Base-by-base conservation (phyloP, 192 early-diverging fungal species). In the Diversispora eburnea region DNA sequence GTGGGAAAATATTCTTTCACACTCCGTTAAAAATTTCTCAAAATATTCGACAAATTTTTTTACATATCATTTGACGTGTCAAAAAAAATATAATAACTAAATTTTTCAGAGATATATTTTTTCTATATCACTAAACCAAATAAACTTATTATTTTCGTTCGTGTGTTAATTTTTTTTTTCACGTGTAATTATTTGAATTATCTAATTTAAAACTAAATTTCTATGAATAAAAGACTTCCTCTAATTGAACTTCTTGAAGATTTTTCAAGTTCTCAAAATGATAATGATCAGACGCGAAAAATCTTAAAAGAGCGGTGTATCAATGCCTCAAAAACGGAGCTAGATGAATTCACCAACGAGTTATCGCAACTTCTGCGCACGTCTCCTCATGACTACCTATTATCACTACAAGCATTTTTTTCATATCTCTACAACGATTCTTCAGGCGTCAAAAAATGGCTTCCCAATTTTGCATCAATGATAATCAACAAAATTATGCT, bases 181-280 rank as follows among this genome's bases (percentile, higher is more conserved):
- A 33, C 25, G 25, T 33, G 25, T 33, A 33, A 33, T 33, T 33
- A 33, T 33, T 1, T 33, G 25, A 33, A 33, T 33, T 33, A 33
- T 33, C 25, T 2, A 33, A 33, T 33, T 33, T 33, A 1, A 33
- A 33, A 33, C 25, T 33, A 1, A 33, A 33, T 33, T 33, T 33
- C 0, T 33, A 33, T 33, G 25, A 2, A 33, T 33, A 33, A 33
- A 33, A 33, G 25, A 33, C 25, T 33, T 33, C 25, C 2, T 33
- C 48, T 67, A 9, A 67, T 51, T 51, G 65, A 67, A 67, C 48
- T 67, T 22, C 2, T 67, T 20, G 65, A 67, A 39, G 46, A 48
- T 25, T 47, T 67, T 4, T 20, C 65, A 25, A 17, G 8, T 5
- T 49, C 65, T 49, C 20, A 52, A 47, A 52, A 49, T 49, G 46